Conservation (phyloP, 352 stramenopile species). For the Phytophthora agathidicida region DNA sequence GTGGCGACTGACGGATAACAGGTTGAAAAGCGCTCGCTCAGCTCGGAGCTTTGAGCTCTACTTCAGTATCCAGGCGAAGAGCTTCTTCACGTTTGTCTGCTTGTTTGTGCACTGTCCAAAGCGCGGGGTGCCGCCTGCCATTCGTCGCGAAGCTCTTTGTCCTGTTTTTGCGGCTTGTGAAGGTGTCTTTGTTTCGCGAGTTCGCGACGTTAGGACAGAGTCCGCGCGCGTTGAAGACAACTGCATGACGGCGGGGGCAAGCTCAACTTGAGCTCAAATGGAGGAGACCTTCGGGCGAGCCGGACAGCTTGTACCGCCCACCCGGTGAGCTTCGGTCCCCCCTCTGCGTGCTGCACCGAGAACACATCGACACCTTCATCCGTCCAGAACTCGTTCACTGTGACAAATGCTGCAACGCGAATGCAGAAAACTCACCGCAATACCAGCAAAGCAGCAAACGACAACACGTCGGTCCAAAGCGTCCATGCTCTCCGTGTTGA, state of each 20-base stretch:
- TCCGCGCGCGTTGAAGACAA: constrained; percentile 18
- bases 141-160: constrained; percentile 20
- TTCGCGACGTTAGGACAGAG: constrained; percentile 13
- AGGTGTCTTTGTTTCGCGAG: constrained; percentile 14
- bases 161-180: constrained; percentile 20
- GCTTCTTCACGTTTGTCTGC: too few relatives aligned
- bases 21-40: constrained; percentile 11
- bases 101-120: constrained; percentile 12
- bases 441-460: constrained; percentile 10
- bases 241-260: constrained; percentile 12
- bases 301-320: too few relatives aligned
- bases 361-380: too few relatives aligned
- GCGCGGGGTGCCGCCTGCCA: constrained; percentile 3
- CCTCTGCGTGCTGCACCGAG: too few relatives aligned
- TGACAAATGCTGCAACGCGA: neutral
- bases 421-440: constrained; percentile 6
- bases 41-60: neutral
- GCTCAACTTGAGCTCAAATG: constrained; percentile 11
- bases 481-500: constrained; percentile 3
- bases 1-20: constrained; percentile 28
- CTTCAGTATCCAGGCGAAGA: neutral
- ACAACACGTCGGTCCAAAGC: neutral
- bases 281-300: too few relatives aligned
- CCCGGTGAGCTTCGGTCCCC: too few relatives aligned
- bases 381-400: neutral